phyloP scores from a whole-genome alignment of 495 filamentous ascomycete genomes.

The Cairneyella variabilis region DNA sequence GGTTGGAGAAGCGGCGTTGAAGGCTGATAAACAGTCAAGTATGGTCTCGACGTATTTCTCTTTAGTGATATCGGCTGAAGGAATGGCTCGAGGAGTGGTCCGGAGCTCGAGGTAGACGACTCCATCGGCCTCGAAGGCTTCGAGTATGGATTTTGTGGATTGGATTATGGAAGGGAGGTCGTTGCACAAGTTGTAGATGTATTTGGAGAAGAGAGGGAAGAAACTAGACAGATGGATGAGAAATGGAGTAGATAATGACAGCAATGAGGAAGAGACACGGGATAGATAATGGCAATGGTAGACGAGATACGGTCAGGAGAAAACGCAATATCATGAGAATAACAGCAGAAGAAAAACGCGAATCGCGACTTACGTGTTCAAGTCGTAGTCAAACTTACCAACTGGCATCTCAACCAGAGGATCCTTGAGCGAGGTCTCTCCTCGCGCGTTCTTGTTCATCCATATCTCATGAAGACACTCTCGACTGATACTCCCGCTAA shows the following conservation, averaged over 20 bases:
- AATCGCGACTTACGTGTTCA: slow-evolving; percentile 64
- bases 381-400: slow-evolving; percentile 64
- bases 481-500: slow-evolving; percentile 76
- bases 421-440: slow-evolving; percentile 56
- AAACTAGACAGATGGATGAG: slow-evolving; percentile 42
- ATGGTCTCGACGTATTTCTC: slow-evolving; percentile 62
- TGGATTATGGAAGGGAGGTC: slow-evolving; percentile 51
- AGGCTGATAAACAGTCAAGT: slow-evolving; percentile 52
- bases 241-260: background rate
- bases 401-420: slow-evolving; percentile 64
- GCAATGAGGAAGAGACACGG: background rate
- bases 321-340: no score
- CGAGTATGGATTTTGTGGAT: slow-evolving; percentile 66
- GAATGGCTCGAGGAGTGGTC: slow-evolving; percentile 68
- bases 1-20: slow-evolving; percentile 30
- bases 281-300: background rate
- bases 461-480: slow-evolving; percentile 75
- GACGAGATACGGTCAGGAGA: background rate
- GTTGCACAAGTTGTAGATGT: slow-evolving; percentile 71
- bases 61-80: slow-evolving; percentile 49
- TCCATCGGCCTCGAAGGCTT: slow-evolving; percentile 65
- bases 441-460: slow-evolving; percentile 47
- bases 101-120: slow-evolving; percentile 79
- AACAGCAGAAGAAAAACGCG: no score
- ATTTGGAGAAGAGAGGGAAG: slow-evolving; percentile 74